Conservation (phyloP, 2,329 filamentous ascomycete genomes). For the Trichoderma sp. region DNA sequence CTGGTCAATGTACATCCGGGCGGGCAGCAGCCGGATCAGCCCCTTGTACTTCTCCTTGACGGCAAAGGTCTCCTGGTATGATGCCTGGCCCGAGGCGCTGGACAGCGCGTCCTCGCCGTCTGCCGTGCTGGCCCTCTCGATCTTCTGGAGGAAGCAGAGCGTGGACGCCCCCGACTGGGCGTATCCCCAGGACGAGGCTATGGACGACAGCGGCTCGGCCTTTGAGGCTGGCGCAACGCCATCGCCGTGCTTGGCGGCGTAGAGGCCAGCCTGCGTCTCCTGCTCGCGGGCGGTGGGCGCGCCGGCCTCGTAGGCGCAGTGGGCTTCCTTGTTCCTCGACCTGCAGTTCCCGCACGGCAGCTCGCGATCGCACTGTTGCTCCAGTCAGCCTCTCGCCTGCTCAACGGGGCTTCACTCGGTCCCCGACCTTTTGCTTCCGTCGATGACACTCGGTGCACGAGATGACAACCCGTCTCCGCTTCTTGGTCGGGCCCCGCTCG, state of each 20-base stretch:
- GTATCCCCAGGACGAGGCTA: constrained; percentile 53
- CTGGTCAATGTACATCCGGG: constrained; percentile 51
- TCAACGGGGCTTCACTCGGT: background rate
- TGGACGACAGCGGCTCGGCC: constrained; percentile 38
- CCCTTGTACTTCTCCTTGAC: constrained; percentile 56
- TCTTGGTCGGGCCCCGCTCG: constrained; percentile 44
- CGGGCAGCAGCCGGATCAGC: constrained; percentile 55
- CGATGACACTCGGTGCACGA: constrained; percentile 64
- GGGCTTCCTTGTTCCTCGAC: constrained; percentile 52
- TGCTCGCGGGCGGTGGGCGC: constrained; percentile 42
- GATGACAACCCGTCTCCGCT: constrained; percentile 58
- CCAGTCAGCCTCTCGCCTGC: background rate
- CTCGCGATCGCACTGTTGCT: constrained; percentile 53
- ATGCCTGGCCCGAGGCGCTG: background rate
- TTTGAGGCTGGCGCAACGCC: background rate
- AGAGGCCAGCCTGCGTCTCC: constrained; percentile 7
- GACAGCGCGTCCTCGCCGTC: constrained; percentile 29
- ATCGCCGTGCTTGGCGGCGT: background rate
- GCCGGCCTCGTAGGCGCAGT: constrained; percentile 56
- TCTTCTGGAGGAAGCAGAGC: constrained; percentile 52
- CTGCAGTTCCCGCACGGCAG: constrained; percentile 59
- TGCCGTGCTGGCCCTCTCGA: constrained; percentile 42
- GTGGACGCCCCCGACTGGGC: constrained; percentile 50
- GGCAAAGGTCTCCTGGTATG: constrained; percentile 34
- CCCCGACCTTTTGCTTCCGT: constrained; percentile 56